Percentiles rank a stretch among this genome's conserved stretches.
Conservation (phyloP, 257 asterid species). For the Solanum tacnaense region DNA sequence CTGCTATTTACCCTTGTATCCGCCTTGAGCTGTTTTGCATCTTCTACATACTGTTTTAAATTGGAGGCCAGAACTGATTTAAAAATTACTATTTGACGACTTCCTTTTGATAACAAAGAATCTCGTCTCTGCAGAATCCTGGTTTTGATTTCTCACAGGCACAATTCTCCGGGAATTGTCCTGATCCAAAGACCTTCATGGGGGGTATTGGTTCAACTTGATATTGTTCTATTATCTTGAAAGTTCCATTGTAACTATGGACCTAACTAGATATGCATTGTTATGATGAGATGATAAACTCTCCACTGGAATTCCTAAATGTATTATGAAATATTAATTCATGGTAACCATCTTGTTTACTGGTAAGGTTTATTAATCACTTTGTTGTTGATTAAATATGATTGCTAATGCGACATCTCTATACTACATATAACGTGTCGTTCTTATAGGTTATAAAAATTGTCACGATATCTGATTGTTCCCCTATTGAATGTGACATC, state of each 20-base stretch:
- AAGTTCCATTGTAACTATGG: neutral
- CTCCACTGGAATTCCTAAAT: neutral
- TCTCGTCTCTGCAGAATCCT: constrained; percentile 47
- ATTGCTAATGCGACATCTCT: neutral
- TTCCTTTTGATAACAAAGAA: neutral
- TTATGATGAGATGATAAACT: neutral
- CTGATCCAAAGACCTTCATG: constrained; percentile 80
- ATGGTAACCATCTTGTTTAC: neutral
- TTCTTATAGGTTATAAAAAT: neutral
- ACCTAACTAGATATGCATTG: neutral
- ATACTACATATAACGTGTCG: neutral
- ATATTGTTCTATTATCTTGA: neutral
- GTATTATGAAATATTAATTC: neutral
- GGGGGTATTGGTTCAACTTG: constrained; percentile 54
- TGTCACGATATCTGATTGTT: neutral
- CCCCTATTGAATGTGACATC: neutral
- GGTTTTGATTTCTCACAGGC: constrained; percentile 91
- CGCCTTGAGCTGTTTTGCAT: neutral
- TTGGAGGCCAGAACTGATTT: neutral
- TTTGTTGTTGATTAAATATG: neutral
- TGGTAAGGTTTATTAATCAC: neutral
- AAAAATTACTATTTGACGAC: neutral
- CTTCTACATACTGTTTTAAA: neutral
- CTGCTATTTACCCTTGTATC: neutral
- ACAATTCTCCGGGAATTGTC: constrained; percentile 69